Evolutionary conservation across 2,329 filamentous ascomycete genomes (phyloP), one percentile per base, ranked within the genome.

Genomic region (Fusarium clavum): DNA sequence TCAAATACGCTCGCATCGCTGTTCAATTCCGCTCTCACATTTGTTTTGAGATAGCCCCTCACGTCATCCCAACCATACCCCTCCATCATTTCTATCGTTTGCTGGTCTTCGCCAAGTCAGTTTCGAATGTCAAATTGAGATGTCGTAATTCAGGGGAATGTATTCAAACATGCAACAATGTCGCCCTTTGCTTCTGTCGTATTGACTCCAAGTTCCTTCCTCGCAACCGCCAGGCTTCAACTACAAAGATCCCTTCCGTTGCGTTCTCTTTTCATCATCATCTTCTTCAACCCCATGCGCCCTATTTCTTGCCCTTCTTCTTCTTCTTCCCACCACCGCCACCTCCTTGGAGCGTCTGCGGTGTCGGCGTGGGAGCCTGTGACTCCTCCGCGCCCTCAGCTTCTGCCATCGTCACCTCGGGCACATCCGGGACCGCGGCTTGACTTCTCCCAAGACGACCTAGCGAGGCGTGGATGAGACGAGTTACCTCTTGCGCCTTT

Each of bases 401-500:
- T 67, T 86, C 84, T 14, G 71, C 76, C 80, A 83, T 83, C 8
- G 76, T 74, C 71, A 80, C 84, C 52, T 85, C 83, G 20, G 77
- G 77, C 27, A 77, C 75, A 20, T 80, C 81, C 55, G 84, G 82
- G 71, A 91, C 77, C 34, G 85, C 88, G 16, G 87, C 88, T 84
- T 92, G 91, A 61, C 85, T 87, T 57, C 90, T 86, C n/a, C 91
- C 93, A 72, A 98, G 81, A 61, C 88, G 87, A 1, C 94, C 94
- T 68, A 99, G 80, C 45, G 91, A 88, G 54, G 89, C 88, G 66
- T 77, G 72, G 61, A 99, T 88, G 75, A 99, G 82, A 29, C 96
- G 86, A 25, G 92, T 91, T 12, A 99, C 94, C 82, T 98, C 95
- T 22, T 93, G 93, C 22, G 92, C 93, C 81, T 97, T 97, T 78